These are phyloP conservation scores for Urtica urens DNA, from an alignment of 306 rosid species.

Conservation along the genomic window DNA sequence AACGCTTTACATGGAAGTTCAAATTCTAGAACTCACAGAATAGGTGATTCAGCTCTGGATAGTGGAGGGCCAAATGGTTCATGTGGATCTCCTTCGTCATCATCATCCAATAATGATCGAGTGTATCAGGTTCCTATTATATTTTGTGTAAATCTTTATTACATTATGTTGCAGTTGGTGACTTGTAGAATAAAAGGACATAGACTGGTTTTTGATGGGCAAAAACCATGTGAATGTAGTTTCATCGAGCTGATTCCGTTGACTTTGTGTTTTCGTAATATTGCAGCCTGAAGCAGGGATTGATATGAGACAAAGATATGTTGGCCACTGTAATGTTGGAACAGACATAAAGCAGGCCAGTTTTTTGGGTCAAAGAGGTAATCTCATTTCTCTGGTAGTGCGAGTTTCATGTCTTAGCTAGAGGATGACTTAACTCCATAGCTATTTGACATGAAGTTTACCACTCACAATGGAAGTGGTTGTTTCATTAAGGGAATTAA, in stretches of 20 bases:
- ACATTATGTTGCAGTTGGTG: background rate
- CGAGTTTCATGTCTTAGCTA: background rate
- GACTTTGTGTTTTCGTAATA: background rate
- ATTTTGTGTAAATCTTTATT: background rate
- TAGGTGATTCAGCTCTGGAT: slow-evolving; percentile 55
- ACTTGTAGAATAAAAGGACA: background rate
- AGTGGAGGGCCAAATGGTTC: slow-evolving; percentile 48
- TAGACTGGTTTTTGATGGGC: background rate
- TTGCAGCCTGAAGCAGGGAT: slow-evolving; percentile 75
- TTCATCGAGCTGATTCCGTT: background rate
- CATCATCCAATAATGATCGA: slow-evolving; percentile 53
- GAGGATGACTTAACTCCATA: too few relatives aligned
- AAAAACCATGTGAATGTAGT: background rate
- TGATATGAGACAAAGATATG: slow-evolving; percentile 89
- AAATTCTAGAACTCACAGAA: slow-evolving; percentile 73
- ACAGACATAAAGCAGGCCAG: slow-evolving; percentile 96
- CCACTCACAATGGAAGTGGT: too few relatives aligned
- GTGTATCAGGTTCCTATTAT: slow-evolving; percentile 48
- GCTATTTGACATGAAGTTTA: too few relatives aligned
- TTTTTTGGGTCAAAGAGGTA: slow-evolving; percentile 96
- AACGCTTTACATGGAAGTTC: slow-evolving; percentile 76
- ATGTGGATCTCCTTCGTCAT: slow-evolving; percentile 68
- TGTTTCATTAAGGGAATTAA: too few relatives aligned
- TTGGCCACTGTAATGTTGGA: slow-evolving; percentile 91
- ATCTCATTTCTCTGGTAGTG: slow-evolving; percentile 6